These are phyloP conservation scores for Nannizziopsis barbatae DNA, from an alignment of 2,329 filamentous ascomycete genomes.

Conservation along the genomic window DNA sequence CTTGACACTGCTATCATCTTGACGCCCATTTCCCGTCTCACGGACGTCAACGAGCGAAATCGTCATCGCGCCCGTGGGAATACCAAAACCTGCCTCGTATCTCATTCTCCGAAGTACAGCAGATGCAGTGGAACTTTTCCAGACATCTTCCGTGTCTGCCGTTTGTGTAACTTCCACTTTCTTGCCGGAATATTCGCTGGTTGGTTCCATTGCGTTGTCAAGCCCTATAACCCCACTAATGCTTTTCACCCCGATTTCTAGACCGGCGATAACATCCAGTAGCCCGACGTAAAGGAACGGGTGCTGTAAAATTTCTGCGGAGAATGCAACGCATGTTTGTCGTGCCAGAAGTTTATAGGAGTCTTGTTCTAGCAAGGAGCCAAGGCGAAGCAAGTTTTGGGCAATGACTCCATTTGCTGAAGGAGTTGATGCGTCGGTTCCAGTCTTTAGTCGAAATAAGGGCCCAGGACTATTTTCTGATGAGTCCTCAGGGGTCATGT, in stretches of 20 bases:
- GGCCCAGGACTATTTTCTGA: conserved; percentile 49
- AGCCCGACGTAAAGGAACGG: conserved; percentile 83
- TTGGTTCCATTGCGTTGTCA: conserved; percentile 15
- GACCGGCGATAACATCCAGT: conserved; percentile 62
- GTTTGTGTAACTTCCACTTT: conserved; percentile 13
- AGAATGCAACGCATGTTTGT: conserved; percentile 72
- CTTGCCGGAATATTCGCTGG: conserved; percentile 6
- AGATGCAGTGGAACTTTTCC: neutral
- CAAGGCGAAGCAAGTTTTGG: conserved; percentile 73
- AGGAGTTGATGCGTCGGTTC: conserved; percentile 85
- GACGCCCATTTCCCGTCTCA: conserved; percentile 13
- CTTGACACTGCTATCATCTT: conserved; percentile 24
- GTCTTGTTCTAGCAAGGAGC: conserved; percentile 55
- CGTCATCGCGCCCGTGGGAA: conserved; percentile 26
- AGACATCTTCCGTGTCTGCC: neutral
- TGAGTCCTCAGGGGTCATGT: conserved; percentile 34
- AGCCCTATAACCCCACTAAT: conserved; percentile 45
- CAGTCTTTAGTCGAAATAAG: conserved; percentile 82
- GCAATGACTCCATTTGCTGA: conserved; percentile 83
- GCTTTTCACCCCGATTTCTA: conserved; percentile 56
- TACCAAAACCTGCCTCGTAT: conserved; percentile 24
- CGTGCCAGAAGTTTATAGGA: conserved; percentile 54
- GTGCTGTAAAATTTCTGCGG: conserved; percentile 83
- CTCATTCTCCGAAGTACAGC: conserved; percentile 25
- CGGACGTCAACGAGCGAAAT: conserved; percentile 28